Evolutionary conservation across 2,329 filamentous ascomycete species (phyloP).

Genomic region (Monosporascus cannonballus): DNA sequence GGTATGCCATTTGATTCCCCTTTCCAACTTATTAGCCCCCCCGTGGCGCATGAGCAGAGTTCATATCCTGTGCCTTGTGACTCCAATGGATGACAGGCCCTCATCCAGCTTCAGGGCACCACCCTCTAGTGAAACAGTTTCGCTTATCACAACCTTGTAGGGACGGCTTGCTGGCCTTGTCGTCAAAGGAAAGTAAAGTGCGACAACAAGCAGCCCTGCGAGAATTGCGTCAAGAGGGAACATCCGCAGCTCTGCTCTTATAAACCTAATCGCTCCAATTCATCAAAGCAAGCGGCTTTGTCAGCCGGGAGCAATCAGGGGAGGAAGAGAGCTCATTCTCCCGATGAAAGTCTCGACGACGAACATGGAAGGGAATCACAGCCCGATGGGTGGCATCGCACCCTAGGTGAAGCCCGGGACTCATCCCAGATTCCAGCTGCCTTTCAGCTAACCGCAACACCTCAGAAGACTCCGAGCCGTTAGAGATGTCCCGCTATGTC

Average conservation of each 20-base stretch:
- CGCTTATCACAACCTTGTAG: constrained; percentile 28
- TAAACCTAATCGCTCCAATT: constrained; percentile 51
- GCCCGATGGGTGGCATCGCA: constrained; percentile 25
- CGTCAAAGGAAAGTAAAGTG: constrained; percentile 64
- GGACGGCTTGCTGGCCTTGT: constrained; percentile 62
- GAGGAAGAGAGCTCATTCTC: constrained; percentile 39
- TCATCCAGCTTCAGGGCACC: too few relatives aligned
- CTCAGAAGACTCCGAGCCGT: constrained; percentile 46
- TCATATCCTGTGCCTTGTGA: not conserved
- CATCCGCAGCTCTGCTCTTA: constrained; percentile 61
- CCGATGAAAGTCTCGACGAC: constrained; percentile 31
- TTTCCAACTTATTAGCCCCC: not conserved
- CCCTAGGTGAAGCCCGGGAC: constrained; percentile 20
- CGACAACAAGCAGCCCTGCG: constrained; percentile 62
- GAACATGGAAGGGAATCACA: constrained; percentile 31
- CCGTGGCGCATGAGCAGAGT: not conserved
- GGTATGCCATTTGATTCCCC: constrained; percentile 38
- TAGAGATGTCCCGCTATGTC: constrained; percentile 53
- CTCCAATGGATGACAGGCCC: not conserved
- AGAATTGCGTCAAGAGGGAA: constrained; percentile 62
- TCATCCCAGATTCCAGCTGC: not conserved
- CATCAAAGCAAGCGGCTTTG: constrained; percentile 27
- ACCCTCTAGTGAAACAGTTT: not conserved
- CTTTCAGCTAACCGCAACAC: constrained; percentile 1
- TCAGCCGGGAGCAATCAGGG: constrained; percentile 21